Percentiles rank a stretch among this genome's conserved stretches.
Evolutionary conservation across 2,329 filamentous ascomycete genomes (phyloP).

Genomic region (Nigrospora oryzae): DNA sequence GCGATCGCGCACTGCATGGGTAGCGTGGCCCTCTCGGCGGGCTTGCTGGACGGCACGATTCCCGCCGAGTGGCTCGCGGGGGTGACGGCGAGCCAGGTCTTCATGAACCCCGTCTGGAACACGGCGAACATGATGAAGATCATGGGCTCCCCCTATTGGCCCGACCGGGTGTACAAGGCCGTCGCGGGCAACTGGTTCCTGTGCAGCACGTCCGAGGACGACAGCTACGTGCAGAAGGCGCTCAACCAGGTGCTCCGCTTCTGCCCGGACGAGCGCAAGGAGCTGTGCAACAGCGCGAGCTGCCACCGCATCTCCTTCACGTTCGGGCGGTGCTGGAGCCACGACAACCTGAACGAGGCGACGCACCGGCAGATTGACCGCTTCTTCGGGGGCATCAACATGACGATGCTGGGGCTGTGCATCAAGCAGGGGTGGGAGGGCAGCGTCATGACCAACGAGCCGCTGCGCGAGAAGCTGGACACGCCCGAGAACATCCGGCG

Average conservation of each 20-base stretch:
- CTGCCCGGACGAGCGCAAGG: conserved; percentile 42
- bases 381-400: conserved; percentile 55
- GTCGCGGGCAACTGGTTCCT: conserved; percentile 47
- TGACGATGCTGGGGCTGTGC: conserved; percentile 46
- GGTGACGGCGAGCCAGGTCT: conserved; percentile 51
- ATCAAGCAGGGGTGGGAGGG: conserved; percentile 46
- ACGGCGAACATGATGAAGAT: conserved; percentile 49
- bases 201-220: conserved; percentile 36
- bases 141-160: conserved; percentile 32
- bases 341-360: conserved; percentile 55
- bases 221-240: conserved; percentile 37
- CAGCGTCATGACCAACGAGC: conserved; percentile 42
- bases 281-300: conserved; percentile 52
- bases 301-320: conserved; percentile 53
- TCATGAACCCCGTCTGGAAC: conserved; percentile 54
- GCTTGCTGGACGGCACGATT: conserved; percentile 55
- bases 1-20: conserved; percentile 57
- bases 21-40: conserved; percentile 47
- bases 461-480: conserved; percentile 36
- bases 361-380: conserved; percentile 54
- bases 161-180: conserved; percentile 39
- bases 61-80: conserved; percentile 48
- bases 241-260: conserved; percentile 50
- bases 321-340: conserved; percentile 58
- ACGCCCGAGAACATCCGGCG: conserved; percentile 39